Conservation (phyloP, 441 rosid species). For the Populus trichocarpa region DNA sequence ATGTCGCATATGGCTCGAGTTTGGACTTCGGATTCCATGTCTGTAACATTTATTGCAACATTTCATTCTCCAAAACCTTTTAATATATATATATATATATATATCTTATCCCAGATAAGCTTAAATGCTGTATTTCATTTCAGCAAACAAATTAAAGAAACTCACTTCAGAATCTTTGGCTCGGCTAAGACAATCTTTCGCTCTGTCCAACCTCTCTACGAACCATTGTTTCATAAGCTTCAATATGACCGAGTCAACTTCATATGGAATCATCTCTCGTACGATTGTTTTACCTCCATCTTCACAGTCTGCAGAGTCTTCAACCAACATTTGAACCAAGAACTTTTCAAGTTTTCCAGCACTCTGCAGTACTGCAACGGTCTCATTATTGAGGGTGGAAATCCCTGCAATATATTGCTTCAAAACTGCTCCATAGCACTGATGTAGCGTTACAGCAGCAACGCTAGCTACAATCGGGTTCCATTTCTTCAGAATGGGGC, state of each 20-base stretch:
- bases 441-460: constrained; percentile 73
- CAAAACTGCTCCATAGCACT: constrained; percentile 67
- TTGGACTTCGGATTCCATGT: constrained; percentile 93
- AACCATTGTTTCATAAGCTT: constrained; percentile 64
- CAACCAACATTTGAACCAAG: constrained; percentile 85
- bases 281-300: constrained; percentile 84
- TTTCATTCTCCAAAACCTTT: background rate
- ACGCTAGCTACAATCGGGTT: constrained; percentile 60
- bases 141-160: background rate
- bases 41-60: constrained; percentile 33
- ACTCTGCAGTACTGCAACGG: constrained; percentile 60
- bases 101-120: background rate
- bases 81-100: no score
- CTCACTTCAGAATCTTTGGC: constrained; percentile 77
- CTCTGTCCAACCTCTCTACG: constrained; percentile 49
- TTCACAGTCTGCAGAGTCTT: constrained; percentile 74
- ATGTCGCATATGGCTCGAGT: constrained; percentile 75
- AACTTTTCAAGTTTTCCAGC: constrained; percentile 83
- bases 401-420: constrained; percentile 62
- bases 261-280: constrained; percentile 82
- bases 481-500: constrained; percentile 74
- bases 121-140: background rate
- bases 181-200: constrained; percentile 46
- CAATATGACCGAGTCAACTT: constrained; percentile 64
- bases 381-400: constrained; percentile 41